These are phyloP conservation scores for Thalia dealbata DNA, from an alignment of 176 grass and related monocot genomes.

Conservation along the genomic window DNA sequence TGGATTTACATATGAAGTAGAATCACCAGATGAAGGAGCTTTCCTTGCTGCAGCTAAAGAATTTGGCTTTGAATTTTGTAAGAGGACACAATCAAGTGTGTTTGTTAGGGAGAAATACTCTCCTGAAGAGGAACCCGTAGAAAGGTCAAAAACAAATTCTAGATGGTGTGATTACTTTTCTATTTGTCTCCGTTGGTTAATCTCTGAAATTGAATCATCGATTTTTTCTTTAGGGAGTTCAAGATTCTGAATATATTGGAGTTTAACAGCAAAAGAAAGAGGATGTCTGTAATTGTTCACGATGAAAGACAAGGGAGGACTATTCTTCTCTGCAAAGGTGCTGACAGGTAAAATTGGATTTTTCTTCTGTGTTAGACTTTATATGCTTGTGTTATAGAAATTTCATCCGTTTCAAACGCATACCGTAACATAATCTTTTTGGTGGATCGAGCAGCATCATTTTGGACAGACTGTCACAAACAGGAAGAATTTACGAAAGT, in stretches of 20 bases:
- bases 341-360: conserved; percentile 56
- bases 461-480: conserved; percentile 91
- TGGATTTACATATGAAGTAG: conserved; percentile 77
- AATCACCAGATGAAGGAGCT: conserved; percentile 92
- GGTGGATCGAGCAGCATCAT: conserved; percentile 50
- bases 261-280: conserved; percentile 97
- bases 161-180: not conserved
- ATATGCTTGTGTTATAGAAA: too few relatives aligned
- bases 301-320: conserved; percentile 74
- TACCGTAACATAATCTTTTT: not conserved
- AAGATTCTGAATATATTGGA: conserved; percentile 98
- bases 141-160: conserved; percentile 49
- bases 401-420: too few relatives aligned
- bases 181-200: not conserved
- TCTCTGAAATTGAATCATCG: not conserved
- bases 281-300: conserved; percentile 87
- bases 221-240: conserved; percentile 69
- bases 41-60: conserved; percentile 93
- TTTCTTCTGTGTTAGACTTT: conserved; percentile 6
- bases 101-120: conserved; percentile 70
- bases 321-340: conserved; percentile 95
- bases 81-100: conserved; percentile 82
- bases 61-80: conserved; percentile 96
- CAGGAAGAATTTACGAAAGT: conserved; percentile 62
- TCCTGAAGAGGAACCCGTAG: conserved; percentile 39